Percentiles rank a stretch among this genome's conserved stretches.
phyloP scores from a whole-genome alignment of 116 monocot genomes.

The Zostera marina region DNA sequence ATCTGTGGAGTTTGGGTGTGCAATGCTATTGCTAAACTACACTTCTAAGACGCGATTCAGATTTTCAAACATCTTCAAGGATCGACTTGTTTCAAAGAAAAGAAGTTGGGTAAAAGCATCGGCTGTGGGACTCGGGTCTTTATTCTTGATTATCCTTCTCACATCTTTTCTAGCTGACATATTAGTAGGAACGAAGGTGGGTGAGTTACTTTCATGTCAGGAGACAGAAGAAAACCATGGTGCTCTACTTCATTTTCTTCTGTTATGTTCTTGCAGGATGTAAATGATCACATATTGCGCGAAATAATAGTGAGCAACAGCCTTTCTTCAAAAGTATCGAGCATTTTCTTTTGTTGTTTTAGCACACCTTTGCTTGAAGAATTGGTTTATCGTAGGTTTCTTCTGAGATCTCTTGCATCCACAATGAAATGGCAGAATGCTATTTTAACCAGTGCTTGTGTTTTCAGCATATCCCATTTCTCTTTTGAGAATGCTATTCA shows the following conservation, averaged over 20 bases:
- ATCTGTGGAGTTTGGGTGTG: constrained; percentile 24
- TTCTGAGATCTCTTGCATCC: constrained; percentile 43
- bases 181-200: constrained; percentile 51
- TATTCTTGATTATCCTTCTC: constrained; percentile 29
- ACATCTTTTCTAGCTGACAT: constrained; percentile 41
- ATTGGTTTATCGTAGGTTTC: constrained; percentile 64
- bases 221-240: no score
- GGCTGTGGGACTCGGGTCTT: constrained; percentile 24
- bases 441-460: constrained; percentile 33
- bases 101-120: constrained; percentile 46
- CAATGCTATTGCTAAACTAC: constrained; percentile 32
- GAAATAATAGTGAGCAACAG: constrained; percentile 29
- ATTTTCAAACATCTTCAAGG: constrained; percentile 21
- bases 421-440: constrained; percentile 45
- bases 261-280: constrained; percentile 33
- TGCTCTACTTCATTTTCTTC: not conserved
- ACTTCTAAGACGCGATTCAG: constrained; percentile 5
- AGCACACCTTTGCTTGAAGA: constrained; percentile 62
- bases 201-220: no score
- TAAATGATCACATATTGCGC: constrained; percentile 43
- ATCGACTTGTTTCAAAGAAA: constrained; percentile 10
- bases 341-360: constrained; percentile 46
- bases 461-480: constrained; percentile 57
- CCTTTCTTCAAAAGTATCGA: constrained; percentile 18
- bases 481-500: constrained; percentile 42